These are phyloP conservation scores for Globisporangium uncinulatum DNA, from an alignment of 352 stramenopile genomes.

Conservation along the genomic window DNA sequence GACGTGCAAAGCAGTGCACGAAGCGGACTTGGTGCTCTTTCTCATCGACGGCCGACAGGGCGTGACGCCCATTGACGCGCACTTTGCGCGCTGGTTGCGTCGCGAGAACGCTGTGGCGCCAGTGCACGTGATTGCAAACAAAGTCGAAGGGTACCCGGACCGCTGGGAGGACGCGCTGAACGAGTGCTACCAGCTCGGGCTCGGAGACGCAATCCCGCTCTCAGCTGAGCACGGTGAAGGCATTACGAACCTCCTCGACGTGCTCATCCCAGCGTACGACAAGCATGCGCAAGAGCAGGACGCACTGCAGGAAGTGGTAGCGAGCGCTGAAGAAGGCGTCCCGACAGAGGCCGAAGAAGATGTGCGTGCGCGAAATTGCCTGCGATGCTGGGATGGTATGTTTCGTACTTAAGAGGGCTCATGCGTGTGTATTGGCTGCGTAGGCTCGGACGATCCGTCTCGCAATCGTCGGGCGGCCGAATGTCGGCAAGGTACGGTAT, in stretches of 20 bases:
- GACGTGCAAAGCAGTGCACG: conserved; percentile 65
- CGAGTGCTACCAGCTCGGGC: conserved; percentile 71
- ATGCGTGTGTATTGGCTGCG: neutral
- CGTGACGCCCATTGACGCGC: conserved; percentile 70
- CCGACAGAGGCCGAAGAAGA: conserved; percentile 40
- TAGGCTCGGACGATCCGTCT: conserved; percentile 67
- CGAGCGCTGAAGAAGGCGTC: conserved; percentile 11
- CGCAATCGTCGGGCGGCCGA: conserved; percentile 72
- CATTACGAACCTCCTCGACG: conserved; percentile 57
- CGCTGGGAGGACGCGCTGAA: conserved; percentile 66
- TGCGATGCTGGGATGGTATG: neutral
- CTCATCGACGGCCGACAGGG: conserved; percentile 73
- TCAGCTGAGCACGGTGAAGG: conserved; percentile 78
- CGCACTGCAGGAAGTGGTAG: conserved; percentile 14
- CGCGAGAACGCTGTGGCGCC: conserved; percentile 49
- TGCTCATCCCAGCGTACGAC: conserved; percentile 70
- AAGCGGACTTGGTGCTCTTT: conserved; percentile 78
- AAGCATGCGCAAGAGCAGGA: conserved; percentile 52
- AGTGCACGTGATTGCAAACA: conserved; percentile 75
- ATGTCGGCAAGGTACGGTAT: conserved; percentile 53
- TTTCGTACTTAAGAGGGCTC: conserved; percentile 1
- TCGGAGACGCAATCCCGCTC: conserved; percentile 60
- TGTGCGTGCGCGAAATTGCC: conserved; percentile 21
- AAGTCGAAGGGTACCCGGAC: conserved; percentile 62
- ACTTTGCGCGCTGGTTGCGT: conserved; percentile 74